Base-by-base conservation (phyloP, 441 rosid species). In the Sinapis alba region DNA sequence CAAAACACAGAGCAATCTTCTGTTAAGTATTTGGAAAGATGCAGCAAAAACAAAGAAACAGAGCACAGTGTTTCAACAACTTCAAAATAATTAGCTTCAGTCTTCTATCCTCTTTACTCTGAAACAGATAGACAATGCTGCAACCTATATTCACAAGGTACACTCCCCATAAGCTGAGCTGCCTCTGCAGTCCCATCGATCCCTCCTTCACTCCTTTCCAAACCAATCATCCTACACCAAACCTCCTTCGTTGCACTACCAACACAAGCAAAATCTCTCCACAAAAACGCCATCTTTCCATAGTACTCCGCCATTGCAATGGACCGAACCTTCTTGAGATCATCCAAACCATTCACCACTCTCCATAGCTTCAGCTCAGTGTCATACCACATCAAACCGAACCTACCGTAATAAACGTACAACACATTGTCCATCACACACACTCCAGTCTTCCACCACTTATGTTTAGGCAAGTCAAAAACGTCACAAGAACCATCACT, bases 331-430 rank as follows among this genome's bases (percentile, higher is more conserved):
- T 51, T 24, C 9, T 28, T 41, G 45, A 34, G 53, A 21, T 34
- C 3, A 15, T 51, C 26, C 47, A 61, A 28, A 30, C 47, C 50
- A 2, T 8, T 2, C 15, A 71, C 68, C 30, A 8, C 7, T 60
- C 68, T 71, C 54, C 69, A 72, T 24, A 32, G 19, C 68, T 1
- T 47, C 9, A 30, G 51, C 10, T n/a, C 0, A n/a, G 68, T 9
- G 68, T 62, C 75, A 21, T 32, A 51, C 76, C 76, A 62, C 69
- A 72, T 23, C 45, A 72, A 34, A 4, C 69, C 69, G 7, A 23
- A 6, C 12, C 62, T 62, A 3, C 4, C 30, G 15, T 5, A 72
- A 21, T 62, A 62, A 72, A 62, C 53, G 27, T 50, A 72, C n/a
- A 72, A 9, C 53, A 72, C 62, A 62, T 72, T 72, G 19, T 72